phyloP scores from a whole-genome alignment of 2,329 filamentous ascomycete genomes.

The Exophiala calicioides region DNA sequence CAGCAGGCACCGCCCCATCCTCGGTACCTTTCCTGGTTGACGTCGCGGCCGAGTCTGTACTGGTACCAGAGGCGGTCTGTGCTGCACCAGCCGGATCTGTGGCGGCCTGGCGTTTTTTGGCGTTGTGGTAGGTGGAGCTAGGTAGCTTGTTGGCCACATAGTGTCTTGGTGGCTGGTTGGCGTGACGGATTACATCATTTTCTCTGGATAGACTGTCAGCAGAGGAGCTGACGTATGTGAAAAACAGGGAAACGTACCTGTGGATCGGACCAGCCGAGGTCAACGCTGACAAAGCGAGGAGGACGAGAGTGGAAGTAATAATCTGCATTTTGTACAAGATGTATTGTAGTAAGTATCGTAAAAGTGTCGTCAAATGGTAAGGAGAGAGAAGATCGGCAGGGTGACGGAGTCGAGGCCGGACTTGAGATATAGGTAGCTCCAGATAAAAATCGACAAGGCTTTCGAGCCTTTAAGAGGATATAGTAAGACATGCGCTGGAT shows the following conservation, averaged over 20 bases:
- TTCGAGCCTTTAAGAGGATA: no score
- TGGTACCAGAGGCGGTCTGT: constrained; percentile 9
- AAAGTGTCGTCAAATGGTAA: neutral
- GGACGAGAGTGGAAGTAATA: neutral
- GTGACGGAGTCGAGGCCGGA: no score
- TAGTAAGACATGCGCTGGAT: neutral
- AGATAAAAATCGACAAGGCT: no score
- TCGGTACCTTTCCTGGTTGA: constrained; percentile 23
- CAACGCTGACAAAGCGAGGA: constrained; percentile 17
- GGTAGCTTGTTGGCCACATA: constrained; percentile 18
- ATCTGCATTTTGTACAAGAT: constrained; percentile 17
- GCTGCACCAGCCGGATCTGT: constrained; percentile 15
- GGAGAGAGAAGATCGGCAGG: no score
- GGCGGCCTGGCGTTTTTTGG: constrained; percentile 12
- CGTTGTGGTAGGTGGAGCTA: neutral
- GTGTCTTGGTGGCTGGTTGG: constrained; percentile 15
- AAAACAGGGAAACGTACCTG: constrained; percentile 11
- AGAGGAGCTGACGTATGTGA: neutral
- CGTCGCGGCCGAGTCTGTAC: constrained; percentile 12
- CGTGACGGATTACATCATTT: constrained; percentile 20
- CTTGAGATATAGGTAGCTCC: no score
- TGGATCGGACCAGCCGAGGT: constrained; percentile 29
- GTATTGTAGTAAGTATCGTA: neutral
- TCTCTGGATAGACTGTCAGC: constrained; percentile 16
- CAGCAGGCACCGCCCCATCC: constrained; percentile 29